Percentiles rank a stretch among this genome's conserved stretches.
Conservation (phyloP, 2,329 filamentous ascomycete species). For the Diaporthe destruens region DNA sequence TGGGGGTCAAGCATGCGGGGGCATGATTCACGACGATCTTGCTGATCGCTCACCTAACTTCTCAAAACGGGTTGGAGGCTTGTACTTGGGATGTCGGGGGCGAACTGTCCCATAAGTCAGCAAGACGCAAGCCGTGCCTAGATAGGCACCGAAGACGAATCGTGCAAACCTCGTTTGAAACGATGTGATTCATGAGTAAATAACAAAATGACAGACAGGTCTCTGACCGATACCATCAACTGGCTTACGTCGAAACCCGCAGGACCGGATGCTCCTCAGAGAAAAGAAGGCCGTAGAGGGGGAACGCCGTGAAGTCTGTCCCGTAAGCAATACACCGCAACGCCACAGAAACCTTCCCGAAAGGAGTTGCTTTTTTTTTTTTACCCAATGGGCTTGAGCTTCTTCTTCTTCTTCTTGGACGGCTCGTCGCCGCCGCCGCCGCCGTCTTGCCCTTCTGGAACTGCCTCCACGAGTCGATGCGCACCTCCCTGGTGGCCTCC, state of each 20-base stretch:
- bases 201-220: constrained; percentile 19
- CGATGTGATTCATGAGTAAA: constrained; percentile 33
- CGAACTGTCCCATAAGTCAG: constrained; percentile 37
- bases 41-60: constrained; percentile 31
- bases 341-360: constrained; percentile 11
- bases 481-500: constrained; percentile 91
- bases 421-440: constrained; percentile 54
- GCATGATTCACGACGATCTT: neutral
- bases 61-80: neutral
- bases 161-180: constrained; percentile 33
- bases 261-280: neutral
- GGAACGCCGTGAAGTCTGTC: constrained; percentile 14
- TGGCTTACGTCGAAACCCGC: neutral
- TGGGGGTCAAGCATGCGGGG: neutral
- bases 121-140: constrained; percentile 31
- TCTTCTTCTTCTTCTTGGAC: constrained; percentile 70
- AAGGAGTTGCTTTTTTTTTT: constrained; percentile 43
- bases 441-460: constrained; percentile 81
- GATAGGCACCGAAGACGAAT: constrained; percentile 29
- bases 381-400: constrained; percentile 70
- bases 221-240: neutral
- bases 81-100: neutral
- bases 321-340: constrained; percentile 33
- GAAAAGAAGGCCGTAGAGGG: neutral
- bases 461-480: constrained; percentile 93